Percentiles rank a stretch among this genome's conserved stretches.
phyloP scores from a whole-genome alignment of 768 basidiomycete species.

The Megacollybia marginata region DNA sequence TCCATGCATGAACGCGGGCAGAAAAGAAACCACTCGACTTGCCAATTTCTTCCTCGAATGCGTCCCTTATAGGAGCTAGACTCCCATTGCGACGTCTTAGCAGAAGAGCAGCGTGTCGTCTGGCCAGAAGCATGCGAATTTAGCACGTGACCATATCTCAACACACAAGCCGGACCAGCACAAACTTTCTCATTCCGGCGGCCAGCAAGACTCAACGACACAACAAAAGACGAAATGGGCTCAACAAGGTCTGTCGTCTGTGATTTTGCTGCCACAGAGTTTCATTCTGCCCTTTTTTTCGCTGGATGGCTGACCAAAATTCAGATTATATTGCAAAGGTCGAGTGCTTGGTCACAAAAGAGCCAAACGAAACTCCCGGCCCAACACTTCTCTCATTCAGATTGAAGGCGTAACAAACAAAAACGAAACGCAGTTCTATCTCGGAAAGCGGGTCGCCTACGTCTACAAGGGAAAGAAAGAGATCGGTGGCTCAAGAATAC shows the following conservation, averaged over 20 bases:
- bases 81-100: too few species aligned
- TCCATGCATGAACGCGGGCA: neutral
- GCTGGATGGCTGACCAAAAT: neutral
- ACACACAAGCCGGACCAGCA: too few species aligned
- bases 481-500: constrained; percentile 89
- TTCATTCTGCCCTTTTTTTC: neutral
- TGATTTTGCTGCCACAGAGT: neutral
- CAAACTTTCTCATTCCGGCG: too few species aligned
- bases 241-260: too few species aligned
- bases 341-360: constrained; percentile 98
- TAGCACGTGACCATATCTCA: too few species aligned
- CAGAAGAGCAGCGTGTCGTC: too few species aligned
- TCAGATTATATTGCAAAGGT: constrained; percentile 92
- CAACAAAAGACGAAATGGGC: too few species aligned
- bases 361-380: constrained; percentile 92
- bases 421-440: constrained; percentile 95
- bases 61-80: too few species aligned
- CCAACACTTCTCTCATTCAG: constrained; percentile 94
- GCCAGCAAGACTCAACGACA: too few species aligned
- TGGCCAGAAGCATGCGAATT: too few species aligned
- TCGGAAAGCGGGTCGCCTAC: constrained; percentile 98
- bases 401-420: constrained; percentile 94
- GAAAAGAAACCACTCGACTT: neutral
- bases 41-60: too few species aligned
- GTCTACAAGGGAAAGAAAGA: constrained; percentile 97